Evolutionary conservation across 176 grass and related monocot genomes (phyloP).

Genomic region (Leersia perrieri): DNA sequence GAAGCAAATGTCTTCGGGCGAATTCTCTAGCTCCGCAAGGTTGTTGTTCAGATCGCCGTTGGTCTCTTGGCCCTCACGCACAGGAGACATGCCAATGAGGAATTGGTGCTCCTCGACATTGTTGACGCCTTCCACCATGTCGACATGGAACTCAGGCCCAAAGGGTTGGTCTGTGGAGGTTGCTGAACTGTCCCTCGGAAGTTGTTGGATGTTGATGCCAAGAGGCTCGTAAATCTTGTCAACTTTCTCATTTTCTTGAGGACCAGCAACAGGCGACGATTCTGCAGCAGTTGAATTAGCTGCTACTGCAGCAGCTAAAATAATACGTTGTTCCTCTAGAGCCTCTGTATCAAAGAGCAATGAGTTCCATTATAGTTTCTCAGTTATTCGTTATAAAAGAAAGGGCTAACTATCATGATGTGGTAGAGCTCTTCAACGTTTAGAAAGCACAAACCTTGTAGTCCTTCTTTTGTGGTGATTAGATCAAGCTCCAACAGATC

Average conservation of each 20-base stretch:
- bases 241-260: slow-evolving; percentile 56
- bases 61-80: slow-evolving; percentile 37
- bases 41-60: slow-evolving; percentile 48
- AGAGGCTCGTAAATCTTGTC: slow-evolving; percentile 69
- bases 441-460: slow-evolving; percentile 59
- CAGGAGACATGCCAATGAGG: slow-evolving; percentile 62
- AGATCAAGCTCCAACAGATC: slow-evolving; percentile 98
- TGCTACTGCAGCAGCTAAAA: slow-evolving; percentile 33
- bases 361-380: slow-evolving; percentile 20
- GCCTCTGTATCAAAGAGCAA: slow-evolving; percentile 51
- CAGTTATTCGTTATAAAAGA: slow-evolving; percentile 19
- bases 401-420: not conserved
- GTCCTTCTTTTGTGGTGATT: slow-evolving; percentile 76
- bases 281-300: slow-evolving; percentile 64
- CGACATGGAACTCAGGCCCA: slow-evolving; percentile 44
- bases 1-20: slow-evolving; percentile 57
- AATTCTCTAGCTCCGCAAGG: slow-evolving; percentile 28
- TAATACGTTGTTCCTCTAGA: slow-evolving; percentile 71
- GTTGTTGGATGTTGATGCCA: slow-evolving; percentile 48
- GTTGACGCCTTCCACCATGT: slow-evolving; percentile 45
- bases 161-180: slow-evolving; percentile 38
- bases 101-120: slow-evolving; percentile 85
- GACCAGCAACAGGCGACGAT: slow-evolving; percentile 45
- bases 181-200: slow-evolving; percentile 45
- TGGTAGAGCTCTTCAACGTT: not conserved